phyloP scores from a whole-genome alignment of 1,139 yeast species.

The Candida sojae region DNA sequence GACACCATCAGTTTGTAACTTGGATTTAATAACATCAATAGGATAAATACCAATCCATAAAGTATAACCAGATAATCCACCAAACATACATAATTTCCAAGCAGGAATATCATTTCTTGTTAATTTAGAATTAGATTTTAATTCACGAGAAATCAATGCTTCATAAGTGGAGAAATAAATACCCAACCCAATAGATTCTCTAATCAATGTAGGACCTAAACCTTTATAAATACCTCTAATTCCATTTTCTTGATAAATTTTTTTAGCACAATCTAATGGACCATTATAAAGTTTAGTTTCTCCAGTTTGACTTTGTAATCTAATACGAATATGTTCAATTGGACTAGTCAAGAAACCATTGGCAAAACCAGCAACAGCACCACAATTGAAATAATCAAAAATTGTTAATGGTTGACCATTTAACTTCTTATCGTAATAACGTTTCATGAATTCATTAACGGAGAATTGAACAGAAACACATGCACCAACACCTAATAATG shows the following conservation, averaged over 20 bases:
- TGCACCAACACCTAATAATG: slow-evolving; percentile 91
- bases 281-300: slow-evolving; percentile 56
- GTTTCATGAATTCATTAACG: slow-evolving; percentile 91
- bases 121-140: slow-evolving; percentile 33
- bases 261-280: slow-evolving; percentile 75
- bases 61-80: slow-evolving; percentile 84
- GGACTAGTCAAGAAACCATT: slow-evolving; percentile 88
- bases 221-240: slow-evolving; percentile 74
- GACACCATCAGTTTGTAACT: slow-evolving; percentile 79
- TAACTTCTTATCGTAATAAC: slow-evolving; percentile 53
- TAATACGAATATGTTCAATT: slow-evolving; percentile 88
- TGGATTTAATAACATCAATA: slow-evolving; percentile 81
- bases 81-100: slow-evolving; percentile 77
- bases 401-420: slow-evolving; percentile 45
- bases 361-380: slow-evolving; percentile 87
- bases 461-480: slow-evolving; percentile 82
- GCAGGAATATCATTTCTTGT: slow-evolving; percentile 74
- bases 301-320: slow-evolving; percentile 81
- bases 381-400: slow-evolving; percentile 72
- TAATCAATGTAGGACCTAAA: slow-evolving; percentile 70
- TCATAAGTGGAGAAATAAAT: slow-evolving; percentile 87
- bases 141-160: slow-evolving; percentile 71
- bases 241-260: slow-evolving; percentile 55
- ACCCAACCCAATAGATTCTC: slow-evolving; percentile 90
- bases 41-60: slow-evolving; percentile 86